phyloP scores from a whole-genome alignment of 805 yeast species.

The Monosporozyma solicola region DNA sequence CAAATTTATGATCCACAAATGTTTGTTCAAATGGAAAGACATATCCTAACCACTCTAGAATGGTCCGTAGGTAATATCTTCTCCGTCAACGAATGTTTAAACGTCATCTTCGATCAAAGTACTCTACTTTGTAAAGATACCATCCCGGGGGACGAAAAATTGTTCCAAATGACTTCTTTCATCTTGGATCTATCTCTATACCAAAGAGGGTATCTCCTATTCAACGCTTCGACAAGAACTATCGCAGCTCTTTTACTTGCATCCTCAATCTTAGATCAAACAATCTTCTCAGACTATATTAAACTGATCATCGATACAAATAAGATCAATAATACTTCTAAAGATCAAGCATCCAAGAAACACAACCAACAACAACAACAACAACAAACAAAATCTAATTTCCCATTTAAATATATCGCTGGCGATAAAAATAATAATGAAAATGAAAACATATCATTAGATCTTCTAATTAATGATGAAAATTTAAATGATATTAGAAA shows the following conservation, averaged over 20 bases:
- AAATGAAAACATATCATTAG: background rate
- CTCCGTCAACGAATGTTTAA: conserved; percentile 4
- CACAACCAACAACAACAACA: background rate
- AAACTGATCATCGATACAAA: conserved; percentile 1
- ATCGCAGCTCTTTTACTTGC: conserved; percentile 44
- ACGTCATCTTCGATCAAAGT: conserved; percentile 1
- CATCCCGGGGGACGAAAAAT: conserved; percentile 2
- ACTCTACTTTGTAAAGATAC: conserved; percentile 4
- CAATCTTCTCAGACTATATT: conserved; percentile 5
- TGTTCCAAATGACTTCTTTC: conserved; percentile 34
- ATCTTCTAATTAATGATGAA: conserved; percentile 4
- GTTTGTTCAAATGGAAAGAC: conserved; percentile 70
- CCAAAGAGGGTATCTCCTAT: conserved; percentile 38
- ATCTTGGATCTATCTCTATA: conserved; percentile 47
- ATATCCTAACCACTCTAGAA: conserved; percentile 57
- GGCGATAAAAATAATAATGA: conserved; percentile 10
- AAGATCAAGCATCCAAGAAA: background rate
- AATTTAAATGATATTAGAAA: conserved; percentile 15
- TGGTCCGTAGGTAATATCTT: conserved; percentile 38
- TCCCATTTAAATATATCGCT: conserved; percentile 8
- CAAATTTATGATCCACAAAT: conserved; percentile 45
- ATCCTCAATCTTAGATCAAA: conserved; percentile 36
- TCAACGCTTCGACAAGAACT: conserved; percentile 40
- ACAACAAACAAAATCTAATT: background rate
- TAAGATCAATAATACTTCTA: background rate